Base-by-base conservation (phyloP, 2,329 filamentous ascomycete species). In the Fusarium tupiense region DNA sequence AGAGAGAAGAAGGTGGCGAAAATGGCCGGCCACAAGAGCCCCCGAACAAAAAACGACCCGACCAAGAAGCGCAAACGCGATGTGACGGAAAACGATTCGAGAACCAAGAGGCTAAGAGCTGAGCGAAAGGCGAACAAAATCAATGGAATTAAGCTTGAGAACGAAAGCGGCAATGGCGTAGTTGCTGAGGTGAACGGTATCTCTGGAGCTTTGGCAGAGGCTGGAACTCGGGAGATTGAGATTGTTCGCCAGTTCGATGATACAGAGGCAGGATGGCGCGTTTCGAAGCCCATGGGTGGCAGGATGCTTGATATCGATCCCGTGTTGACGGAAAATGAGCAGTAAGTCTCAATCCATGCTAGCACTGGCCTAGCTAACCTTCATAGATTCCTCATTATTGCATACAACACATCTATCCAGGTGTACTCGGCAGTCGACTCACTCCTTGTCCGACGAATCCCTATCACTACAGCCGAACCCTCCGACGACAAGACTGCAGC, bases 391-490 rank as follows among this genome's bases (percentile, higher is more conserved):
- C 81, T 98, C 44, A 91, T 98, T 65, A 82, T 97, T 64, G 90
- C 92, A 38, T 94, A 94, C 78, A 89, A 91, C 69, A 91, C 90
- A 35, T 92, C 92, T 16, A 86, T 98, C 61, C 93, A 95, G 80
- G 88, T 98, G 33, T 97, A 96, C 82, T 93, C 93, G 4, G 90
- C 94, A 37, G 86, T 90, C 73, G 95, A 94, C 62, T 98, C 96
- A 4, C 89, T 97, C 57, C 89, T 97, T 29, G 86, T 94, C 52
- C 91, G 94, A 75, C 90, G 91, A 64, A 91, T 98, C 56, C 84
- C 88, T 19, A 84, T 92, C 74, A 79, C 72, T 65, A 76, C 75
- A 40, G 67, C 78, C 43, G 80, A 81, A 54, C 61, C 77, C 37
- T 75, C 79, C 10, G 73, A 76, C 17, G 58, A 77, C 31, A 77